Conservation (phyloP, 257 asterid species). For the Gentiana macrophylla region DNA sequence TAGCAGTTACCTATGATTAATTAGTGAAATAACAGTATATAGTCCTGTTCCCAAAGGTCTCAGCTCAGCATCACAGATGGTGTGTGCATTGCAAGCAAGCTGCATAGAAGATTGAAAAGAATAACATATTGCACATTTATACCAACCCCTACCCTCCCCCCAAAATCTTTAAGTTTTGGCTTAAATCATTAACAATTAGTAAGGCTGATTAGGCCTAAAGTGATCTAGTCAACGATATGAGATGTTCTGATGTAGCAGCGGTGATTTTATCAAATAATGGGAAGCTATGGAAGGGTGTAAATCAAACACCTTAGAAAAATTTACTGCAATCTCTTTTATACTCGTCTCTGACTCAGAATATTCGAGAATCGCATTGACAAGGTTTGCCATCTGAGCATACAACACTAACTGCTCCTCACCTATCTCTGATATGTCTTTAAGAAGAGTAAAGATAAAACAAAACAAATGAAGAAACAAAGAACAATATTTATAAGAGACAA, state of each 20-base stretch:
- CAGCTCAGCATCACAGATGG: constrained; percentile 83
- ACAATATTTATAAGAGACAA: neutral
- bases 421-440: constrained; percentile 58
- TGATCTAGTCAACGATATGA: too few relatives aligned
- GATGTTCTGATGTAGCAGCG: too few relatives aligned
- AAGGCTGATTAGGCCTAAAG: too few relatives aligned
- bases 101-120: constrained; percentile 16
- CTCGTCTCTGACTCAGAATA: constrained; percentile 55
- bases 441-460: constrained; percentile 29
- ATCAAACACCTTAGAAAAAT: constrained; percentile 66
- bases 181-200: too few relatives aligned
- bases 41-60: constrained; percentile 91
- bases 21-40: constrained; percentile 72
- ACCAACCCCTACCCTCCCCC: too few relatives aligned
- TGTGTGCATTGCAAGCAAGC: constrained; percentile 99
- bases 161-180: too few relatives aligned
- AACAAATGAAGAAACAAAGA: neutral
- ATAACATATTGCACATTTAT: neutral
- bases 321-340: constrained; percentile 73
- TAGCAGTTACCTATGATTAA: constrained; percentile 76
- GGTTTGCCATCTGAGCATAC: constrained; percentile 98
- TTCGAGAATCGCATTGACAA: constrained; percentile 65
- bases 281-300: neutral
- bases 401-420: constrained; percentile 64
- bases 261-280: neutral